Base-by-base conservation (phyloP, 2,329 filamentous ascomycete genomes). In the Massarina eburnea region DNA sequence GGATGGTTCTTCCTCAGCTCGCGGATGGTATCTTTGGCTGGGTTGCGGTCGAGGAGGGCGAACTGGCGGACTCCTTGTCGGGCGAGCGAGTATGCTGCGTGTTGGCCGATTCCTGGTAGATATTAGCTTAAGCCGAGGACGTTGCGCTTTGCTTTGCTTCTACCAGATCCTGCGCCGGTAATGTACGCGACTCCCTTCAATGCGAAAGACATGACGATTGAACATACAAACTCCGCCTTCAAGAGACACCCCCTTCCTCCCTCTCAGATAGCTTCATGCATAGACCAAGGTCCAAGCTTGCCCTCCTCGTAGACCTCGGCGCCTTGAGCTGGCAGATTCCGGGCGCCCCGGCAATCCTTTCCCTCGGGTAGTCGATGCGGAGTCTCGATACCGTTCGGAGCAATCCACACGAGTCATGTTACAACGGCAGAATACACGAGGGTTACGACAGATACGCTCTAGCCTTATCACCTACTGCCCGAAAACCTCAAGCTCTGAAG, bases 181-280 rank as follows among this genome's bases (percentile, higher is more conserved):
- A 79, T 71, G 51, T 77, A 77, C 17, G 75, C 75, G 29, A 75
- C 71, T 36, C 75, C 76, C 48, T 67, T 70, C 22, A 78, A 62
- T 22, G 76, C 61, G 29, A 66, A 59, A 12, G 67, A 56, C 72
- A 76, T 75, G 3, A 39, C 52, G 14, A 26, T n/a, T 12, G 22
- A 29, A 38, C 9, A 17, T 14, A 24, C 24, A 17, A 32, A n/a
- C n/a, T n/a, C n/a, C n/a, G n/a, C n/a, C 34, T n/a, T 8, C 12
- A 15, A 2, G 33, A 26, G 21, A 12, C 12, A 30, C 27, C 27
- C 5, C 12, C 12, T 4, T 30, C 6, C 19, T 35, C 33, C 10
- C 8, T 22, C 3, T 15, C 35, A 22, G 18, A 21, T 21, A 7
- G 4, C n/a, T 24, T 38, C 35, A 35, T 35, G 17, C 17, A 35